These are phyloP conservation scores for Sclerospora graminicola DNA, from an alignment of 352 stramenopile species.

Conservation along the genomic window DNA sequence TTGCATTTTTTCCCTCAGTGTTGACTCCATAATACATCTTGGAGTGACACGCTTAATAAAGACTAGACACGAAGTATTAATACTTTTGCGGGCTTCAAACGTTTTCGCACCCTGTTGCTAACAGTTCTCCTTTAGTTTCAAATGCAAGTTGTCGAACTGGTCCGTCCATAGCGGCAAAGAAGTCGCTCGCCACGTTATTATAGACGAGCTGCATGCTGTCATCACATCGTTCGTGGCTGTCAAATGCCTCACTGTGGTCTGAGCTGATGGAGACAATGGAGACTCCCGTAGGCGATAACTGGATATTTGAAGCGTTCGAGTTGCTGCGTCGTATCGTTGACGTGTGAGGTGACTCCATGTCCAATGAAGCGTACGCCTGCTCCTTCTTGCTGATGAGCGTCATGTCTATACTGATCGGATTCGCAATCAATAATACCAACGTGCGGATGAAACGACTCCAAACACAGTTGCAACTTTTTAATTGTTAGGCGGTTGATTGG, in stretches of 20 bases:
- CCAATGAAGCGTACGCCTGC: slow-evolving; percentile 61
- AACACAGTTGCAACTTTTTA: too few species aligned
- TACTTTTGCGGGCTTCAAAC: too few species aligned
- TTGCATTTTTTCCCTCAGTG: too few species aligned
- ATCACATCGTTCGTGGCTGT: slow-evolving; percentile 2
- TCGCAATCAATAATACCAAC: neutral
- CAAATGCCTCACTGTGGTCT: slow-evolving; percentile 15
- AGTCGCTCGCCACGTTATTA: slow-evolving; percentile 44
- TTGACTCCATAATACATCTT: too few species aligned
- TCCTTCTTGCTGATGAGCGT: slow-evolving; percentile 67
- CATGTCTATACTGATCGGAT: slow-evolving; percentile 19
- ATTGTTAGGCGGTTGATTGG: too few species aligned
- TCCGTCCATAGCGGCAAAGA: too few species aligned
- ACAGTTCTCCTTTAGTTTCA: too few species aligned
- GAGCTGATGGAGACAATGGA: slow-evolving; percentile 26
- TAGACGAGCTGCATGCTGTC: slow-evolving; percentile 25
- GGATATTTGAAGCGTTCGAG: slow-evolving; percentile 26
- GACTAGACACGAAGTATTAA: too few species aligned
- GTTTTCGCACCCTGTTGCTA: too few species aligned
- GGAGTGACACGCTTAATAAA: too few species aligned
- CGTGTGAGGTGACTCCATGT: slow-evolving; percentile 45
- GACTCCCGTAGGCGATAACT: slow-evolving; percentile 32
- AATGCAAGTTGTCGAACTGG: too few species aligned
- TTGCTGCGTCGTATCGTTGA: slow-evolving; percentile 20
- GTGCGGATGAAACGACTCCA: neutral